Percentiles rank a stretch among this genome's conserved stretches.
Evolutionary conservation across 495 filamentous ascomycete genomes (phyloP).

Genomic region (Bacidia gigantensis): DNA sequence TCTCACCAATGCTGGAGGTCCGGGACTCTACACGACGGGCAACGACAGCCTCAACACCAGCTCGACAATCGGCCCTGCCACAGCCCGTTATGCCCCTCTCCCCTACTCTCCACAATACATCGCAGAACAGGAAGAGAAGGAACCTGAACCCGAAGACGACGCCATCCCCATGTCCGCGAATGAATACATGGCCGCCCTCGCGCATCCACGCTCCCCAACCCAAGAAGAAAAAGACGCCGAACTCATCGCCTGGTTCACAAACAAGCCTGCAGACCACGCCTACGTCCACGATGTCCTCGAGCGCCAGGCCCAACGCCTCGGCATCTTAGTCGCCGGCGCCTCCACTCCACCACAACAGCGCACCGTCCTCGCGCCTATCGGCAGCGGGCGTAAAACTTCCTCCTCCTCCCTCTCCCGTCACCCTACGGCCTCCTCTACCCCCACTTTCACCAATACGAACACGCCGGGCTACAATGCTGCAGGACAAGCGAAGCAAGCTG

Average conservation of each 20-base stretch:
- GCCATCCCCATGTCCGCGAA: background rate
- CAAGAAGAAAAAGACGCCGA: background rate
- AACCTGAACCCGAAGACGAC: background rate
- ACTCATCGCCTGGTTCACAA: constrained; percentile 4
- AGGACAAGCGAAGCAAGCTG: background rate
- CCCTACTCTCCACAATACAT: background rate
- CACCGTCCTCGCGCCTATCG: background rate
- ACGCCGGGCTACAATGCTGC: background rate
- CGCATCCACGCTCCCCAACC: background rate
- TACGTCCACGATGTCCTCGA: background rate
- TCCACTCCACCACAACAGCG: background rate
- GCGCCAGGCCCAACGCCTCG: background rate
- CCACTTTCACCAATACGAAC: background rate
- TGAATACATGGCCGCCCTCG: background rate
- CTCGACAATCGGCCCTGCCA: background rate
- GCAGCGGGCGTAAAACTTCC: background rate
- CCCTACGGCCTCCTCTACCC: background rate
- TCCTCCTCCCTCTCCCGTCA: too few species aligned
- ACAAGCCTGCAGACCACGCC: background rate
- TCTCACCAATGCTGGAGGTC: background rate
- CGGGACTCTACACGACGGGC: background rate
- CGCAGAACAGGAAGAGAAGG: background rate
- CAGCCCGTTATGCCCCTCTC: background rate
- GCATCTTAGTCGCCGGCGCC: background rate
- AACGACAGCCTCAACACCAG: background rate